Evolutionary conservation across 345 rosid genomes (phyloP), one percentile per base, ranked within the genome.

Genomic region (Ceriops decandra): DNA sequence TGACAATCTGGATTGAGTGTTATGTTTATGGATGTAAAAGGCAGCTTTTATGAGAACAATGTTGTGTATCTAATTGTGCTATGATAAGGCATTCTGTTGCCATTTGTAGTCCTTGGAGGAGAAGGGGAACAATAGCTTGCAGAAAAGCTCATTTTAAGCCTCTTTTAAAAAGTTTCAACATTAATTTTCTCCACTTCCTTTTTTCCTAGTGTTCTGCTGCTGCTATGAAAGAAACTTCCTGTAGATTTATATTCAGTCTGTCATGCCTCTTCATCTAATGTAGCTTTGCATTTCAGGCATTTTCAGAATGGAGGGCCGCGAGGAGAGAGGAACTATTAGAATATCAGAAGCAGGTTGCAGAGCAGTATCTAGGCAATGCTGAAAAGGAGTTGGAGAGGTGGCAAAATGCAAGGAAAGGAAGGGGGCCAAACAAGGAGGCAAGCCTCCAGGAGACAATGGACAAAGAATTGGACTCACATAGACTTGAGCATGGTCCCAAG

Each of bases 401-500:
- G 98, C 92, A 95, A 82, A 92, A 87, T 79, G 96, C 88, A 26
- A 84, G 93, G 81, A 90, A 83, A 62, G 85, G 80, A 6, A 84
- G 96, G 80, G 88, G 87, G 69, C 79, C 67, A 27, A 86, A 71
- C 78, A 78, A 75, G 31, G 92, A 75, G 52, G 80, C 86, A 63
- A 88, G 88, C 80, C 79, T 91, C 58, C 99, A 95, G 80, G 98
- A 95, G 78, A 90, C 98, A 0, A 95, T 95, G 98, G 98, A 95
- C 85, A 88, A 88, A 74, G 99, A 95, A 70, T 76, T 95, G 77
- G 99, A 95, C 65, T 84, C 82, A 24, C 99, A 91, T 70, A 80
- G 92, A 83, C 89, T 95, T 68, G 96, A 95, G 87, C 95, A 95
- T 49, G 99, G 99, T 66, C 99, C 93, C 20, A 95, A 90, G 86